Evolutionary conservation across 495 filamentous ascomycete genomes (phyloP), one percentile per base, ranked within the genome.

Genomic region (Hypoxylon perforatum): DNA sequence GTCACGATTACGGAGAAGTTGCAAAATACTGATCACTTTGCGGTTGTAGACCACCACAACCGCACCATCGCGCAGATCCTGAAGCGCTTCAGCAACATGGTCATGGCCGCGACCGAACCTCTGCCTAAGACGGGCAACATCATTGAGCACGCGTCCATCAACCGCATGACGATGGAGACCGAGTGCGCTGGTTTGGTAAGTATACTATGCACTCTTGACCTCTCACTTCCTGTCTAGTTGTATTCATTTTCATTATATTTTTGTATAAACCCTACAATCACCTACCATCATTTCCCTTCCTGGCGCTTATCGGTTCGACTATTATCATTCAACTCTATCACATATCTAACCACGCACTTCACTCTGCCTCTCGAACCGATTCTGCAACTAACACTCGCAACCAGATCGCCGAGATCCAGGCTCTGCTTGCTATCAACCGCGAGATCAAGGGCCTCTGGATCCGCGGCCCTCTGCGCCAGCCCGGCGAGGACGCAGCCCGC

Each of bases 361-460:
- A n/a, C n/a, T n/a, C n/a, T 23, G 41, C 44, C 44, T 38, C 2
- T 23, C 11, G 11, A 35, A 46, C 18, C 14, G 21, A 19, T 17
- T 19, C 11, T 3, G 17, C 50, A 52, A 46, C 62, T 52, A 42
- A 50, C 50, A 5, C 30, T 28, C 25, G 25, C 11, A 10, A 17
- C 12, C 22, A 74, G 63, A 65, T 69, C 21, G 45, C 67, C n/a
- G 64, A 80, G 69, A 54, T 77, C 51, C 63, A 79, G 54, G 76
- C 78, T 44, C 73, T 82, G 0, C 70, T 81, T 4, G 39, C 68
- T 3, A 63, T 82, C 1, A 82, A 70, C 33, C 75, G 79, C 44
- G 73, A 76, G 57, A 70, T 82, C 25, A 76, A 79, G 53, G 72
- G 76, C 19, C 73, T 82, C 1, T 82, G 80, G 80, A 73, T 81